These are phyloP conservation scores for Aspergillus conjunctus DNA, from an alignment of 495 filamentous ascomycete genomes.

Conservation along the genomic window DNA sequence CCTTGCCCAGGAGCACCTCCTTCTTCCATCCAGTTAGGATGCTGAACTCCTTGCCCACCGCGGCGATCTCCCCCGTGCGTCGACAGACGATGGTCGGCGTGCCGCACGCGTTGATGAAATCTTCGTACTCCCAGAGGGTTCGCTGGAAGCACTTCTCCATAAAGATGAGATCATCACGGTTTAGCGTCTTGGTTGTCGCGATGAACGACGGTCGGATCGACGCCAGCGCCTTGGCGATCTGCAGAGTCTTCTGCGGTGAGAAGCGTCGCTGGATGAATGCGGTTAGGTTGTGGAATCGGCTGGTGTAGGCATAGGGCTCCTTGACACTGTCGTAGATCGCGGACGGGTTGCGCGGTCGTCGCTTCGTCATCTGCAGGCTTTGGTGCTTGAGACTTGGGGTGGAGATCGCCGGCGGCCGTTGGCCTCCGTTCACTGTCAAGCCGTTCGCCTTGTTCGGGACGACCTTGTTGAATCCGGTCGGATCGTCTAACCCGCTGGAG, in stretches of 20 bases:
- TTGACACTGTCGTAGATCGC: constrained; percentile 86
- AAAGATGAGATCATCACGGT: constrained; percentile 85
- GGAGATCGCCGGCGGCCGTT: constrained; percentile 40
- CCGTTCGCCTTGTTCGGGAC: constrained; percentile 35
- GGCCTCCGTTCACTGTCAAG: constrained; percentile 22
- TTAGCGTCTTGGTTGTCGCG: constrained; percentile 78
- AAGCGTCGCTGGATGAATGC: constrained; percentile 80
- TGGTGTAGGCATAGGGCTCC: constrained; percentile 86
- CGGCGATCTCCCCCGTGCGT: constrained; percentile 88
- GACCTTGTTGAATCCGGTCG: constrained; percentile 28
- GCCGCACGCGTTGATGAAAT: constrained; percentile 81
- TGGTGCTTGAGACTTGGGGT: constrained; percentile 51
- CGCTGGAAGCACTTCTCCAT: constrained; percentile 98
- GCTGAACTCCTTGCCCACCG: constrained; percentile 91
- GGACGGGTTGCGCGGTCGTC: constrained; percentile 69
- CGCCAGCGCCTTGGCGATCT: constrained; percentile 83
- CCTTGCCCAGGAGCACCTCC: constrained; percentile 84
- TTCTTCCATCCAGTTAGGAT: constrained; percentile 94
- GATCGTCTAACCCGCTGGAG: constrained; percentile 43
- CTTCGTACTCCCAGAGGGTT: constrained; percentile 87
- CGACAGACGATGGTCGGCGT: constrained; percentile 91
- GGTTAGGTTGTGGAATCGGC: constrained; percentile 85
- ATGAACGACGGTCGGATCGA: constrained; percentile 93
- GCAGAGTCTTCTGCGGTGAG: constrained; percentile 62
- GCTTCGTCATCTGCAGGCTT: constrained; percentile 49